Evolutionary conservation across 2,329 filamentous ascomycete genomes (phyloP).

Genomic region (Leptographium wingfieldii): DNA sequence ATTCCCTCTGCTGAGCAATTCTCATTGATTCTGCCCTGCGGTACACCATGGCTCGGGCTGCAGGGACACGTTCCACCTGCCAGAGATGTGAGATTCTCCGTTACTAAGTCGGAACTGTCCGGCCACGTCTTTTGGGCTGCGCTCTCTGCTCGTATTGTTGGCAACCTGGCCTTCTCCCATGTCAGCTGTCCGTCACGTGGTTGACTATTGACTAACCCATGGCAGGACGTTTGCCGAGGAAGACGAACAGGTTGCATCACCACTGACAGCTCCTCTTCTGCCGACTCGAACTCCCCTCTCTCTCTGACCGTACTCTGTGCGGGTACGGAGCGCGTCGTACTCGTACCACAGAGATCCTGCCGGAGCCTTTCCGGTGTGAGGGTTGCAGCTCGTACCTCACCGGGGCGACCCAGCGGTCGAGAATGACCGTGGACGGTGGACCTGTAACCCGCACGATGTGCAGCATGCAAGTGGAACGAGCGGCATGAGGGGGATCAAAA

Average conservation of each 20-base stretch:
- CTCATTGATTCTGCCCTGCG: too few relatives aligned
- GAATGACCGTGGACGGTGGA: not conserved
- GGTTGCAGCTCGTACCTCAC: not conserved
- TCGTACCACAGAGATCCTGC: not conserved
- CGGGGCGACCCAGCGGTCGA: not conserved
- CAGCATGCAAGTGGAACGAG: not conserved
- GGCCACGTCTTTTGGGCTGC: too few relatives aligned
- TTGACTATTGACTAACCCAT: not conserved
- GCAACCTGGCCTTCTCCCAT: not conserved
- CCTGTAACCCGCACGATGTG: not conserved
- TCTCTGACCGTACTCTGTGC: not conserved
- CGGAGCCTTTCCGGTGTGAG: not conserved
- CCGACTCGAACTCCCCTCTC: not conserved
- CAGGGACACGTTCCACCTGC: too few relatives aligned
- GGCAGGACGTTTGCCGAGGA: not conserved
- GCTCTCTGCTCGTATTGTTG: too few relatives aligned
- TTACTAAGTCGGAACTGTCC: too few relatives aligned
- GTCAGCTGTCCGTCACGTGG: constrained; percentile 1
- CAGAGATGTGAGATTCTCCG: too few relatives aligned
- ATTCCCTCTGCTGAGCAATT: too few relatives aligned
- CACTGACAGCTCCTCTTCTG: not conserved
- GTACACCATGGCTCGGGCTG: too few relatives aligned
- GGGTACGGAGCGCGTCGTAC: not conserved
- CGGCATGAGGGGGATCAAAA: not conserved
- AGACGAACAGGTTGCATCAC: not conserved